Evolutionary conservation across 805 yeast species (phyloP).

Genomic region (Candida methanosorbosa): DNA sequence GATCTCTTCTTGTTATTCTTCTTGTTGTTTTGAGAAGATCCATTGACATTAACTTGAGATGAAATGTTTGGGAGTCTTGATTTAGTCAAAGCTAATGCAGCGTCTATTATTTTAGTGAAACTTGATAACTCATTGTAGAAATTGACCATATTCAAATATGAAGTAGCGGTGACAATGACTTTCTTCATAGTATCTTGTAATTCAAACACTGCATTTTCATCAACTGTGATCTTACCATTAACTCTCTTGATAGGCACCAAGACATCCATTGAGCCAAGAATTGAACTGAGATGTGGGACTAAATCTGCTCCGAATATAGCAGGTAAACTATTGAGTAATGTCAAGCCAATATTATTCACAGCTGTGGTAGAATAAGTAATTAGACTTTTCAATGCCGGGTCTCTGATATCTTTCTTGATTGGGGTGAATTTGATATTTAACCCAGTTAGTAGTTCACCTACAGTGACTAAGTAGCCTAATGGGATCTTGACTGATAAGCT

Average conservation of each 20-base stretch:
- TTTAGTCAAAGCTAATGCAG: constrained; percentile 36
- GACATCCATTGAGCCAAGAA: constrained; percentile 48
- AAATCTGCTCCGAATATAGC: constrained; percentile 26
- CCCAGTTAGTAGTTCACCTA: constrained; percentile 47
- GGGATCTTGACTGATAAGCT: constrained; percentile 47
- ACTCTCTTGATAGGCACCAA: constrained; percentile 43
- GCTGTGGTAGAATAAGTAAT: constrained; percentile 34
- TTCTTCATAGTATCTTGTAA: constrained; percentile 21
- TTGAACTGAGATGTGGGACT: constrained; percentile 37
- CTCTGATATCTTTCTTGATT: constrained; percentile 52
- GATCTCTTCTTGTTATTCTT: constrained; percentile 20
- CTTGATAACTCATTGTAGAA: constrained; percentile 38
- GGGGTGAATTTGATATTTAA: constrained; percentile 47
- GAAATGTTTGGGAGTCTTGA: not conserved
- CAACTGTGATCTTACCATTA: constrained; percentile 31
- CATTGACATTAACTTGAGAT: constrained; percentile 1
- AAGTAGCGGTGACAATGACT: constrained; percentile 21
- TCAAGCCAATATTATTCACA: constrained; percentile 37
- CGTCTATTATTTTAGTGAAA: constrained; percentile 49
- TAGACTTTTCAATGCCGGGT: constrained; percentile 35
- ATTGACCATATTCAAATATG: constrained; percentile 14
- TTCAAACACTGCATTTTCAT: constrained; percentile 21
- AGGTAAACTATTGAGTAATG: constrained; percentile 30
- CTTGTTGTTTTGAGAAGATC: constrained; percentile 3
- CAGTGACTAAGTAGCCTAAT: constrained; percentile 42